Evolutionary conservation across 2,329 filamentous ascomycete genomes (phyloP).

Genomic region (Penicillium brevicompactum): DNA sequence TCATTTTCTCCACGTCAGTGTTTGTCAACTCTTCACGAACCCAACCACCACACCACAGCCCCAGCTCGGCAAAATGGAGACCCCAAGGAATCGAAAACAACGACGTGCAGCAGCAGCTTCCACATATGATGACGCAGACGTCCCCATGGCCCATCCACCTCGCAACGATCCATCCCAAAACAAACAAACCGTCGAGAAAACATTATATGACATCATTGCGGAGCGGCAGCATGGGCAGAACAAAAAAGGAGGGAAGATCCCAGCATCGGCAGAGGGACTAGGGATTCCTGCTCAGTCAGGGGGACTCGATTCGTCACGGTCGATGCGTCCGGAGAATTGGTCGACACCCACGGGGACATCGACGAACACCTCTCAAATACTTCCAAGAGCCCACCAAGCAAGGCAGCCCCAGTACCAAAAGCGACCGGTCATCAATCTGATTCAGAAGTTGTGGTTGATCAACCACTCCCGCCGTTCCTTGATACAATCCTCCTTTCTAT

Average conservation of each 20-base stretch:
- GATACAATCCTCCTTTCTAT: conserved; percentile 48
- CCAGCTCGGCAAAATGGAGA: conserved; percentile 26
- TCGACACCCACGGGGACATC: conserved; percentile 20
- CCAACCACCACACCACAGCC: neutral
- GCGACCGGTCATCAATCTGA: conserved; percentile 4
- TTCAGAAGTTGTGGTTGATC: conserved; percentile 17
- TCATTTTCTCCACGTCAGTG: conserved; percentile 12
- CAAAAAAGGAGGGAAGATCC: neutral
- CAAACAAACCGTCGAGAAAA: conserved; percentile 33
- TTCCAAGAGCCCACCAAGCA: neutral
- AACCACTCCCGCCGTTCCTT: conserved; percentile 40
- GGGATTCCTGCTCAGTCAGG: conserved; percentile 11
- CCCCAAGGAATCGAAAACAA: conserved; percentile 43
- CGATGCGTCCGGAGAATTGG: conserved; percentile 28
- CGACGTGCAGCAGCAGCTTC: conserved; percentile 38
- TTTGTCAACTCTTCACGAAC: conserved; percentile 3
- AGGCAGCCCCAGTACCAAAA: neutral
- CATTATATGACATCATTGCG: conserved; percentile 48
- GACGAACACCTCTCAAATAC: conserved; percentile 12
- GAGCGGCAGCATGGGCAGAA: conserved; percentile 43
- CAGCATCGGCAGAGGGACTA: conserved; percentile 2
- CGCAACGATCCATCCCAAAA: conserved; percentile 31
- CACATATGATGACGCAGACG: conserved; percentile 12
- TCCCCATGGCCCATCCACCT: conserved; percentile 22
- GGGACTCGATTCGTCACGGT: conserved; percentile 39